A percentile compares a stretch with the other conserved stretches of the same genome.
These are phyloP conservation scores for Chaetomium olivaceum DNA, from an alignment of 2,329 filamentous ascomycete genomes.

Conservation along the genomic window DNA sequence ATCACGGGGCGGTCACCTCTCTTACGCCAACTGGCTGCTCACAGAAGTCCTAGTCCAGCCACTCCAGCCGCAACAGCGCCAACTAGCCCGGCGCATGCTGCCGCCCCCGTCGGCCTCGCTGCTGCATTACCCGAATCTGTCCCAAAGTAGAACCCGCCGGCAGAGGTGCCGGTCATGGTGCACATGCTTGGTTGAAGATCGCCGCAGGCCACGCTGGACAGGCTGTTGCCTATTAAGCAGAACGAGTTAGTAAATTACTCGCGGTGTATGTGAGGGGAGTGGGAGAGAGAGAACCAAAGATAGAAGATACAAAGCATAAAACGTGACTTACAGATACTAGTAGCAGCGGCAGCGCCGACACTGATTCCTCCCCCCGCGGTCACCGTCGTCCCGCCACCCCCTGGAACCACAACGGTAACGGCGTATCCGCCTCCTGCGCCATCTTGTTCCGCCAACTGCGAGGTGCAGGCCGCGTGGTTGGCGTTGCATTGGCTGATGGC, in stretches of 20 bases:
- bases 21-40: not conserved
- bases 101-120: conserved; percentile 32
- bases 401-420: conserved; percentile 59
- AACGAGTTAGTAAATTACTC: not conserved
- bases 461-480: conserved; percentile 57
- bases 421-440: conserved; percentile 44
- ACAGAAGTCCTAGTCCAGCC: conserved; percentile 25
- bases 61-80: conserved; percentile 32
- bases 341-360: conserved; percentile 49
- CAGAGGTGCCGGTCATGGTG: conserved; percentile 33
- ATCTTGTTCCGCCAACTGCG: conserved; percentile 44
- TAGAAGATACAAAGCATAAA: not conserved
- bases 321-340: conserved; percentile 50
- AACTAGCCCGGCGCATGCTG: conserved; percentile 31
- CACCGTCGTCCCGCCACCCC: conserved; percentile 55
- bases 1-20: not conserved
- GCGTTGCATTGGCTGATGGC: conserved; percentile 53
- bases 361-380: conserved; percentile 40
- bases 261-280: not conserved
- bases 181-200: conserved; percentile 47
- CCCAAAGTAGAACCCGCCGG: conserved; percentile 34
- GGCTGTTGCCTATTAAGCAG: conserved; percentile 38
- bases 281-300: not conserved
- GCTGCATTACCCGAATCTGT: conserved; percentile 32
- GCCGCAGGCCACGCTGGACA: conserved; percentile 55